phyloP scores from a whole-genome alignment of 768 basidiomycete genomes.

The Phylloporus scabripes region DNA sequence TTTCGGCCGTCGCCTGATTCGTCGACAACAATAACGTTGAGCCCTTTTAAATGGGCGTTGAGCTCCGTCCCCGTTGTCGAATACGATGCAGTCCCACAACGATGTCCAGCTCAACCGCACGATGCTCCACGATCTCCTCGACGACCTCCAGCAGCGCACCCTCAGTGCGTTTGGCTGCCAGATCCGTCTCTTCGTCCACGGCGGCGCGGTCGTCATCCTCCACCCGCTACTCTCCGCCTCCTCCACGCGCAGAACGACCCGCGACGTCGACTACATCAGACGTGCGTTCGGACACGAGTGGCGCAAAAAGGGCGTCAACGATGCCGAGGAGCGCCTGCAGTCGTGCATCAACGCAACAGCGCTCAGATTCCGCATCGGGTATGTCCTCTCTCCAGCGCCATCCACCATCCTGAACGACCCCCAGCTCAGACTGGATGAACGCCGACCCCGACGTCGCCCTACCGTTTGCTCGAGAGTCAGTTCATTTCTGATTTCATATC shows the following conservation, averaged over 20 bases:
- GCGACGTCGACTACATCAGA: conserved; percentile 64
- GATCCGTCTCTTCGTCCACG: conserved; percentile 62
- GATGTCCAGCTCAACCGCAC: conserved; percentile 28
- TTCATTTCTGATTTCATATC: background rate
- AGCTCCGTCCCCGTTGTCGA: background rate
- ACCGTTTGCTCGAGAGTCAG: conserved; percentile 62
- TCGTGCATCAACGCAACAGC: conserved; percentile 56
- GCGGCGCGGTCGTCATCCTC: conserved; percentile 73
- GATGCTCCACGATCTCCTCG: conserved; percentile 43
- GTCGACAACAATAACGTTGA: background rate
- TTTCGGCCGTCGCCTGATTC: background rate
- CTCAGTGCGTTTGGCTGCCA: conserved; percentile 41
- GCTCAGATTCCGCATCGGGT: conserved; percentile 41
- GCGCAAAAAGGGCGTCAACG: conserved; percentile 39
- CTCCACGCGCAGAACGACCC: conserved; percentile 46
- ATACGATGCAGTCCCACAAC: conserved; percentile 30
- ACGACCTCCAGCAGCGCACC: conserved; percentile 47
- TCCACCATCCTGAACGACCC: background rate
- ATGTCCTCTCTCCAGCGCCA: background rate
- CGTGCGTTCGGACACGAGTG: conserved; percentile 58
- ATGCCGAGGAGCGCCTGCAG: conserved; percentile 52
- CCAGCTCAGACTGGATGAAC: conserved; percentile 66
- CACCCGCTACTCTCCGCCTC: conserved; percentile 41
- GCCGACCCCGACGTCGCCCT: conserved; percentile 66
- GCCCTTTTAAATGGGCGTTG: background rate